Evolutionary conservation across 2,329 filamentous ascomycete species (phyloP).

Genomic region (Sarocladium kiliense): DNA sequence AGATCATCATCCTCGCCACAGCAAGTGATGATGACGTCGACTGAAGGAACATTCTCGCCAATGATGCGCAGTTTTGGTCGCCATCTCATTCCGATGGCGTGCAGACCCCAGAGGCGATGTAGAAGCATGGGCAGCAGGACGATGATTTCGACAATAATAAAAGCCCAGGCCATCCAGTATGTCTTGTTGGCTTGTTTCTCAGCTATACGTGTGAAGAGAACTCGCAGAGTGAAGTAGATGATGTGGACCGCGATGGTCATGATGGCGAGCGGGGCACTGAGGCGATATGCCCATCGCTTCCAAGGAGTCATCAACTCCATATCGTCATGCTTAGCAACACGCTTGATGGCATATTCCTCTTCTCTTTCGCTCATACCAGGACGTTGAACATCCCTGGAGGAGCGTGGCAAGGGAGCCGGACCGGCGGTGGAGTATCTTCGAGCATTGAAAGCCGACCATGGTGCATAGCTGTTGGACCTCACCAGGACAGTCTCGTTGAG

Average conservation of each 20-base stretch:
- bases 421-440: constrained; percentile 8
- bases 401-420: background rate
- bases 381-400: background rate
- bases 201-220: constrained; percentile 46
- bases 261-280: constrained; percentile 21
- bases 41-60: constrained; percentile 43
- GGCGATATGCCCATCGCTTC: constrained; percentile 20
- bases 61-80: constrained; percentile 48
- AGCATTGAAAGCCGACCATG: constrained; percentile 8
- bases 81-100: constrained; percentile 47
- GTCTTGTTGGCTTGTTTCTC: constrained; percentile 33
- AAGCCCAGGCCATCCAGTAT: constrained; percentile 51
- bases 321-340: constrained; percentile 23
- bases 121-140: constrained; percentile 49
- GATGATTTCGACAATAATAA: constrained; percentile 49
- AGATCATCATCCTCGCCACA: constrained; percentile 53
- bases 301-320: constrained; percentile 20
- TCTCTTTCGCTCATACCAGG: constrained; percentile 14
- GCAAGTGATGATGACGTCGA: constrained; percentile 53
- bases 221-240: constrained; percentile 44
- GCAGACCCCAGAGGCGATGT: constrained; percentile 54
- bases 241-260: constrained; percentile 29
- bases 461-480: background rate
- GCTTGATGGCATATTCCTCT: constrained; percentile 20
- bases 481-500: background rate